Percentiles rank a stretch among this genome's conserved stretches.
Evolutionary conservation across 805 yeast genomes (phyloP).

Genomic region (Metschnikowia noctiluminum): DNA sequence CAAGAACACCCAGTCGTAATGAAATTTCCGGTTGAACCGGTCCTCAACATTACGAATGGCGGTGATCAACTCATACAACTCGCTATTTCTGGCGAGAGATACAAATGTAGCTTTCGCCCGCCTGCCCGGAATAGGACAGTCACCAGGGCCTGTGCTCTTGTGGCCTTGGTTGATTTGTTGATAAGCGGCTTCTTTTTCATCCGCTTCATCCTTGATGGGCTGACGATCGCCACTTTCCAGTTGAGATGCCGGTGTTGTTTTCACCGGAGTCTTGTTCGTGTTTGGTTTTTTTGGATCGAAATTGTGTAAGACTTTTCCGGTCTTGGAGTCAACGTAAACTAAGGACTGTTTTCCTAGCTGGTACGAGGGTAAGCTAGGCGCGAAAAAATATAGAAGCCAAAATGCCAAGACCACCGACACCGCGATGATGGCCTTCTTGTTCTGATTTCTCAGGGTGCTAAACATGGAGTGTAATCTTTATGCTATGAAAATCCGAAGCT

Average conservation of each 20-base stretch:
- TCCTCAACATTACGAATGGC: conserved; percentile 24
- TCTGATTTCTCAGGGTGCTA: conserved; percentile 1
- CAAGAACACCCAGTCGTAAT: conserved; percentile 27
- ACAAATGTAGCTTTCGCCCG: conserved; percentile 17
- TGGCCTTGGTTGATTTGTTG: conserved; percentile 9
- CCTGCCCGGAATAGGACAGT: conserved; percentile 9
- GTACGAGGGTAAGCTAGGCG: neutral
- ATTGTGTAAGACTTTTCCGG: conserved; percentile 11
- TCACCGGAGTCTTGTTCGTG: neutral
- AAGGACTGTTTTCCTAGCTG: conserved; percentile 2
- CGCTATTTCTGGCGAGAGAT: conserved; percentile 17
- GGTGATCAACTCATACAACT: conserved; percentile 11
- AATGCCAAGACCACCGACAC: conserved; percentile 7
- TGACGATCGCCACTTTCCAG: neutral
- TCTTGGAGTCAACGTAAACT: conserved; percentile 17
- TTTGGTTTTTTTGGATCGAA: conserved; percentile 1
- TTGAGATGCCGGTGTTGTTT: neutral
- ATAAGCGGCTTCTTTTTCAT: conserved; percentile 8
- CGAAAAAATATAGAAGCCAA: neutral
- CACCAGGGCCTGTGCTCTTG: conserved; percentile 2
- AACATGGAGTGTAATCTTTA: neutral
- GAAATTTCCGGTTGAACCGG: conserved; percentile 20
- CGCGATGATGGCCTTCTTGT: conserved; percentile 2
- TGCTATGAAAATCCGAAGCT: neutral
- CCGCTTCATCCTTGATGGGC: conserved; percentile 8